Evolutionary conservation across 2,329 filamentous ascomycete genomes (phyloP).

Genomic region (Fusarium pininemorale): DNA sequence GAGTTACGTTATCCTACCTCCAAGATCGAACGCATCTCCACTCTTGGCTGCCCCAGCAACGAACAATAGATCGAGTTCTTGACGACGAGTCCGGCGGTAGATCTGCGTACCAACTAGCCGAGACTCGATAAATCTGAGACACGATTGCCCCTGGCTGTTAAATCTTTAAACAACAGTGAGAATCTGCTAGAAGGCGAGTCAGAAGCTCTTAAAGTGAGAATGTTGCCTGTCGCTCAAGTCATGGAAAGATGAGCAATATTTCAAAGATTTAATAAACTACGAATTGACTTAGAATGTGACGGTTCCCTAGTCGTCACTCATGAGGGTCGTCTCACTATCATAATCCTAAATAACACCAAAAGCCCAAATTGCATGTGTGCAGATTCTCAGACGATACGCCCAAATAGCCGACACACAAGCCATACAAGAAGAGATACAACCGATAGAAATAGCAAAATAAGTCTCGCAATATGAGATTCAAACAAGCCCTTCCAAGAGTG

Average conservation of each 20-base stretch:
- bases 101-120: conserved; percentile 12
- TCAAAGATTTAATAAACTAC: conserved; percentile 23
- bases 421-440: conserved; percentile 16
- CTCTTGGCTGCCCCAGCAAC: conserved; percentile 23
- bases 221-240: background rate
- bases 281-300: conserved; percentile 43
- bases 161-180: background rate
- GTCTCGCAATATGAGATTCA: conserved; percentile 28
- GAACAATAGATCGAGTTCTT: background rate
- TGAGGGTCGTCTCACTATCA: conserved; percentile 47
- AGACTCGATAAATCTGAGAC: conserved; percentile 24
- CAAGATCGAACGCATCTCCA: background rate
- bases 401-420: conserved; percentile 7
- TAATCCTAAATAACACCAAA: conserved; percentile 45
- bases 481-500: conserved; percentile 10
- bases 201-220: background rate
- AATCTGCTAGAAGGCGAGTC: background rate
- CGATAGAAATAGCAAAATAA: conserved; percentile 8
- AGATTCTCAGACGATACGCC: conserved; percentile 5
- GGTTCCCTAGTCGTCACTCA: conserved; percentile 46
- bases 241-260: background rate
- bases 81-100: background rate
- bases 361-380: conserved; percentile 3
- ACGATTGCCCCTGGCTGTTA: background rate
- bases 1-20: background rate